phyloP scores from a whole-genome alignment of 139 green algal genomes.

The Closterium sp. region DNA sequence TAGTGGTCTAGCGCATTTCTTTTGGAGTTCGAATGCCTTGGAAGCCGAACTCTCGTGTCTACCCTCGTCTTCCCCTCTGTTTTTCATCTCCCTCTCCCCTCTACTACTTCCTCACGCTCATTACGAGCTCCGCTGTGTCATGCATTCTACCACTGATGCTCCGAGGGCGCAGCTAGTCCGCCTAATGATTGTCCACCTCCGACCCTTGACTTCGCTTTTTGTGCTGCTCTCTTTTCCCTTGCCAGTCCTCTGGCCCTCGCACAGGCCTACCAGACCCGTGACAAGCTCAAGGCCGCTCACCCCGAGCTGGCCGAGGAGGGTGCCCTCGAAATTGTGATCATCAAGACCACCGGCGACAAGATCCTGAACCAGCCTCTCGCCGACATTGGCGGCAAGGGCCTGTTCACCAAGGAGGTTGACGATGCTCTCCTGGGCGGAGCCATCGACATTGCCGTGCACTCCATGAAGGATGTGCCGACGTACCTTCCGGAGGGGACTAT shows the following conservation, averaged over 20 bases:
- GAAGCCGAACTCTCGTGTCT: too few relatives aligned
- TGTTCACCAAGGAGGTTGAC: conserved; percentile 99
- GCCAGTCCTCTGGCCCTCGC: conserved; percentile 92
- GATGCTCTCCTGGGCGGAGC: conserved; percentile 89
- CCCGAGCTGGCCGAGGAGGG: conserved; percentile 87
- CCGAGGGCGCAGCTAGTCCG: background rate
- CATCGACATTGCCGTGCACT: conserved; percentile 99
- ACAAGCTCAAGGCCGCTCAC: conserved; percentile 86
- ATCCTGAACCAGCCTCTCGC: conserved; percentile 94
- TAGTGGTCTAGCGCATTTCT: too few relatives aligned
- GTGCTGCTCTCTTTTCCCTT: conserved; percentile 57
- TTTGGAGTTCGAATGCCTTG: too few relatives aligned
- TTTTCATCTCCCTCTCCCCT: background rate
- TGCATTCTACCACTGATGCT: too few relatives aligned
- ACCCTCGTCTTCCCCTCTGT: background rate
- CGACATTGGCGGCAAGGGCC: conserved; percentile 98
- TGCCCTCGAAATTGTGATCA: conserved; percentile 97
- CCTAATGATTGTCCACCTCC: background rate
- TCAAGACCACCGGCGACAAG: conserved; percentile 99
- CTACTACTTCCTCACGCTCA: background rate
- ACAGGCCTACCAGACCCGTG: conserved; percentile 95
- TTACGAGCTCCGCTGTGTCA: too few relatives aligned
- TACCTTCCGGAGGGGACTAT: conserved; percentile 93
- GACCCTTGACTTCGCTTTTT: background rate
- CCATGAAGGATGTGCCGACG: conserved; percentile 99